Base-by-base conservation (phyloP, 768 basidiomycete genomes). In the Lactarius hengduanensis region DNA sequence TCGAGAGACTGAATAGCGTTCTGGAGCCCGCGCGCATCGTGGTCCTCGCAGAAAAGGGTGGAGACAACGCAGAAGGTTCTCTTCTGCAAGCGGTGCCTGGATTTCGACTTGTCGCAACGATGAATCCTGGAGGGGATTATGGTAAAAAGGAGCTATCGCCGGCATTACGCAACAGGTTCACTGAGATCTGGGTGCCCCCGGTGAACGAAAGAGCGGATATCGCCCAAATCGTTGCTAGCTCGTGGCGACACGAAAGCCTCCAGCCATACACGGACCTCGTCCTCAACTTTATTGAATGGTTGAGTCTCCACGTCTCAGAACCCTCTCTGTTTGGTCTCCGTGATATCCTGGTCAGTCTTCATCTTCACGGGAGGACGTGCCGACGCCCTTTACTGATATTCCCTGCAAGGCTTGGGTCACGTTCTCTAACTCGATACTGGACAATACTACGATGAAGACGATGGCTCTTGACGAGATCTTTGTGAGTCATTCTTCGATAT, bases 41-140 rank as follows among this genome's bases (percentile, higher is more conserved):
- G 36, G 91, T 97, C 6, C 83, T 99, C 15, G 97, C 97, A 0
- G 97, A 99, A 76, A 90, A 88, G 56, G 94, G 95, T 1, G 94
- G 93, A 13, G 84, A 83, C 53, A 85, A 88, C 66, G 79, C 85
- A 13, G 88, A 87, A 38, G 81, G 89, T 68, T 84, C 89, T 36
- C 81, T 82, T 8, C 80, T 98, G 50, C 79, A 77, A 22, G 96
- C 94, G 9, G 74, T 78, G 8, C 78, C 82, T 4, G 78, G 77
- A 1, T 99, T 99, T 82, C 90, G 95, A 74, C 86, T 99, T 43
- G 81, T 98, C 0, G 94, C 97, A 2, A 98, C 97, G 3, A 99
- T 99, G 97, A 99, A 99, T 75, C 97, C 97, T 0, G 97, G 97
- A 22, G 97, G 97, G 16, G 97, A 99, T 73, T 98, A 96, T 72